Percentiles rank a stretch among this genome's conserved stretches.
Conservation (phyloP, 306 rosid species). For the Sicyos baderoa region DNA sequence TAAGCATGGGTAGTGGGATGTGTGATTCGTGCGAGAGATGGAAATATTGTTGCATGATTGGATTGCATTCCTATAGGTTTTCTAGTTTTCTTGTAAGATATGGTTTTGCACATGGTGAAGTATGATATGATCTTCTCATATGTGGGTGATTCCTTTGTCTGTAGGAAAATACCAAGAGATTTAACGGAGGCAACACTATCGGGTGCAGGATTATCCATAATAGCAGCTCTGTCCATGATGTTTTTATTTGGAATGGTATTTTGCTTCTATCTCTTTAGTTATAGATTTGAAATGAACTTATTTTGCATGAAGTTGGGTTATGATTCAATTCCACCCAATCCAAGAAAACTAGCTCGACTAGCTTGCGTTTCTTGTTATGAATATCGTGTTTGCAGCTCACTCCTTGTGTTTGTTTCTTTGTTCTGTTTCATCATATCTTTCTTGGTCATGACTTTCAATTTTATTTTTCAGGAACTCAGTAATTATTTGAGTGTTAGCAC, state of each 20-base stretch:
- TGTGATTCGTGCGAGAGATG: not conserved
- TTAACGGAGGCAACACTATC: slow-evolving; percentile 91
- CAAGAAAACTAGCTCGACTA: not conserved
- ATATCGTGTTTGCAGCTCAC: not conserved
- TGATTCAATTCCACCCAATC: not conserved
- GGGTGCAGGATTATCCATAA: slow-evolving; percentile 86
- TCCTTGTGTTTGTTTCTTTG: not conserved
- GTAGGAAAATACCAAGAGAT: slow-evolving; percentile 97
- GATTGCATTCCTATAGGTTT: not conserved
- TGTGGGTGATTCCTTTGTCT: slow-evolving; percentile 20
- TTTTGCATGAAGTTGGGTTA: not conserved
- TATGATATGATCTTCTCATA: not conserved
- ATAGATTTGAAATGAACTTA: not conserved
- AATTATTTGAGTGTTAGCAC: slow-evolving; percentile 73
- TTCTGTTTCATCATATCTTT: not conserved
- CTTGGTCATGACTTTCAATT: slow-evolving; percentile 1
- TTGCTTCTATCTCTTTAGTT: slow-evolving; percentile 15
- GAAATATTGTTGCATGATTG: not conserved
- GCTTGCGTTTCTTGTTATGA: not conserved
- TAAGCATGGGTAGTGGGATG: slow-evolving; percentile 2
- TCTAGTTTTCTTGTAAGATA: not conserved
- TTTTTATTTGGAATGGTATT: slow-evolving; percentile 97
- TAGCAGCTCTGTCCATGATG: slow-evolving; percentile 75
- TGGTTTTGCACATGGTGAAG: not conserved
- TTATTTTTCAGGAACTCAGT: slow-evolving; percentile 64